phyloP scores from a whole-genome alignment of 2,329 filamentous ascomycete genomes.

The Xylaria sp. region DNA sequence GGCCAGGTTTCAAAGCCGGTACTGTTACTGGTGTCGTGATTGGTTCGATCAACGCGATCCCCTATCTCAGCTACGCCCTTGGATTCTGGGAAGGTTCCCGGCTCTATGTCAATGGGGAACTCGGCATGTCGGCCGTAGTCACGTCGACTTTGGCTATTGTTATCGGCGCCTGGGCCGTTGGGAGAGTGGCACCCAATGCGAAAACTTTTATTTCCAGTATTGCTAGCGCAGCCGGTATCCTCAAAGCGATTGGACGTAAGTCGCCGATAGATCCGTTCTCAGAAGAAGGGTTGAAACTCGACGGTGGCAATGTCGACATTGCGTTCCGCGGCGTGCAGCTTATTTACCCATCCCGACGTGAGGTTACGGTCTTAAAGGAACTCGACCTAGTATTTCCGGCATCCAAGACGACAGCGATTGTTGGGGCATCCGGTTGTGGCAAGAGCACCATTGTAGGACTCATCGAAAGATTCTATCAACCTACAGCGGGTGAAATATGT shows the following conservation, averaged over 20 bases:
- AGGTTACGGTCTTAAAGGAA: conserved; percentile 60
- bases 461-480: conserved; percentile 72
- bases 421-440: conserved; percentile 74
- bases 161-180: conserved; percentile 50
- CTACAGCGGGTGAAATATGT: conserved; percentile 10
- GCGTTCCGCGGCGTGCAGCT: background rate
- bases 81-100: conserved; percentile 32
- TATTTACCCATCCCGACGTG: conserved; percentile 69
- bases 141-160: conserved; percentile 78
- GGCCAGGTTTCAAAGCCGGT: background rate
- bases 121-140: conserved; percentile 50
- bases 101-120: conserved; percentile 23
- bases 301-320: conserved; percentile 68
- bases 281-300: conserved; percentile 47
- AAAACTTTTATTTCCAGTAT: conserved; percentile 51
- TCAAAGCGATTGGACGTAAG: conserved; percentile 2
- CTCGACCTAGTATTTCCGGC: conserved; percentile 59
- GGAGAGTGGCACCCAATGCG: conserved; percentile 58
- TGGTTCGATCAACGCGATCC: conserved; percentile 18
- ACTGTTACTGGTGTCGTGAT: conserved; percentile 22
- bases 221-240: conserved; percentile 53
- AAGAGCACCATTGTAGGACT: conserved; percentile 77
- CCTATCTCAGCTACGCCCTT: conserved; percentile 19
- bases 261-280: conserved; percentile 16
- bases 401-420: conserved; percentile 74